phyloP scores from a whole-genome alignment of 2,329 filamentous ascomycete species.

The Colletotrichum siamense region DNA sequence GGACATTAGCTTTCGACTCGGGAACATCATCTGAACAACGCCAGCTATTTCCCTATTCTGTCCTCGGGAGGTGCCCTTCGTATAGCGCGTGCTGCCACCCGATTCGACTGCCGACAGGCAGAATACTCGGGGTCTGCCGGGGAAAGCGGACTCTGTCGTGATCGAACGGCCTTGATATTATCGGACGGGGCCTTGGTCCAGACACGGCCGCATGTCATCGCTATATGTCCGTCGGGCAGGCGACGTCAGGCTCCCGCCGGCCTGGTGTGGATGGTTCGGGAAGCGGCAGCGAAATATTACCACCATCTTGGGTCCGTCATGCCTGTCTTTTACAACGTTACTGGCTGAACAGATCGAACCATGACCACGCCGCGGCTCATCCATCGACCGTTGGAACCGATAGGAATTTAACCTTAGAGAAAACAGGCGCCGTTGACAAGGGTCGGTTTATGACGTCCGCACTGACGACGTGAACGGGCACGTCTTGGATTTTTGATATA shows the following conservation, averaged over 20 bases:
- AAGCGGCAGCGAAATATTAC: neutral
- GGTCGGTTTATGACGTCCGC: neutral
- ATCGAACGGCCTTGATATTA: neutral
- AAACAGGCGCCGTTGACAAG: neutral
- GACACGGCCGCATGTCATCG: neutral
- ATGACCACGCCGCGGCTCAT: neutral
- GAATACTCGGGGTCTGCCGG: neutral
- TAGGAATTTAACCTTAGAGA: neutral
- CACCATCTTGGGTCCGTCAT: neutral
- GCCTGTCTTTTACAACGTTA: neutral
- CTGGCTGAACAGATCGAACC: neutral
- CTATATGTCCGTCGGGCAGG: neutral
- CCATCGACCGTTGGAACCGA: neutral
- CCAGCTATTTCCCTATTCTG: neutral
- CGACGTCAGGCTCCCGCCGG: neutral
- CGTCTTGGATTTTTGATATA: neutral
- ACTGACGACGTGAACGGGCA: neutral
- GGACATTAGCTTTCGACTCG: neutral
- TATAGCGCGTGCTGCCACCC: neutral
- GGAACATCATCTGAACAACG: constrained; percentile 1
- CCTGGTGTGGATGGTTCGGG: neutral
- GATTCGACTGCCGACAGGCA: neutral
- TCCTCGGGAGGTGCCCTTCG: neutral
- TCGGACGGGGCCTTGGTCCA: neutral
- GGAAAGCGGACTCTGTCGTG: neutral